Conservation (phyloP, 2,329 filamentous ascomycete genomes). For the Emmonsiellopsis sp. region DNA sequence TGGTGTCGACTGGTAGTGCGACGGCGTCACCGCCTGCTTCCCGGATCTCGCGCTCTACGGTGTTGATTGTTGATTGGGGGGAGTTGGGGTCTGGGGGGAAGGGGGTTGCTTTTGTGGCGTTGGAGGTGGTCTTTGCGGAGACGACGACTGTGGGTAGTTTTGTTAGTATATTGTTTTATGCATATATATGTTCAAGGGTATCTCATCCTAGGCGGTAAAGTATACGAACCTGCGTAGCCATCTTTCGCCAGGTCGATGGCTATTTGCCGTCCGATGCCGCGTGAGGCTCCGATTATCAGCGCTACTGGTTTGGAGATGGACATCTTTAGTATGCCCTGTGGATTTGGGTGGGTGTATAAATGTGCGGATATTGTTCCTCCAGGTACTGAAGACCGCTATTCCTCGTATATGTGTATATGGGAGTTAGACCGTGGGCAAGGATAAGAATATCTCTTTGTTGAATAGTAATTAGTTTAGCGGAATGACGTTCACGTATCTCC, state of each 20-base stretch:
- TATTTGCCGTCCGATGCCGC: slow-evolving; percentile 73
- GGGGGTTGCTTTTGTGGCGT: slow-evolving; percentile 46
- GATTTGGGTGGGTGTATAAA: neutral
- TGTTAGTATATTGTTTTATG: neutral
- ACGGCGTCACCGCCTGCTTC: slow-evolving; percentile 55
- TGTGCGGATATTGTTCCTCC: neutral
- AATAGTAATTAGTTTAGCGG: no score
- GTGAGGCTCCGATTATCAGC: slow-evolving; percentile 64
- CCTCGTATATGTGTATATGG: no score
- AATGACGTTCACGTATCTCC: no score
- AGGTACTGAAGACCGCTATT: no score
- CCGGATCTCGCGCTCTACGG: slow-evolving; percentile 65
- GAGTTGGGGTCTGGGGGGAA: slow-evolving; percentile 75
- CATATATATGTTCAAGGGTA: neutral
- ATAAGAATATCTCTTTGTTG: no score
- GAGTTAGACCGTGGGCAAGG: no score
- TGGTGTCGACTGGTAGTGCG: slow-evolving; percentile 62
- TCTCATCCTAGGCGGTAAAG: neutral
- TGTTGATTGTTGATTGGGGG: slow-evolving; percentile 64
- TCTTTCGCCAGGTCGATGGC: slow-evolving; percentile 66
- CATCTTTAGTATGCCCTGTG: slow-evolving; percentile 4
- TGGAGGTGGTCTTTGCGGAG: slow-evolving; percentile 64
- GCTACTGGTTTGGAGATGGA: slow-evolving; percentile 43
- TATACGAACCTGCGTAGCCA: slow-evolving; percentile 58
- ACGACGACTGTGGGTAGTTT: slow-evolving; percentile 54